A percentile compares a stretch with the other conserved stretches of the same genome.
These are phyloP conservation scores for Nidularia sp. DNA, from an alignment of 768 basidiomycete genomes.

Conservation along the genomic window DNA sequence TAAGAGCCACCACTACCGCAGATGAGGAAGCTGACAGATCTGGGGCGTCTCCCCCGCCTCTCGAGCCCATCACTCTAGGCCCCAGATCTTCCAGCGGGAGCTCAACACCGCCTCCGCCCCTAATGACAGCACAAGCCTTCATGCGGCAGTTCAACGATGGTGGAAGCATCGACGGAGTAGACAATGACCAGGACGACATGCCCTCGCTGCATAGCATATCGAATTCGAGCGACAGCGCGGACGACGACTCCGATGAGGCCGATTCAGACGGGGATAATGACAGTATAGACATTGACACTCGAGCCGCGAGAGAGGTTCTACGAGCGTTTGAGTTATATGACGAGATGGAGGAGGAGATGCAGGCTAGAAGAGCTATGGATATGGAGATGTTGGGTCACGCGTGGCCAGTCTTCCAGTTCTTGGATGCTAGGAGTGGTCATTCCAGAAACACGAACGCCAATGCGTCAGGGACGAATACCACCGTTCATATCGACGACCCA, in stretches of 20 bases:
- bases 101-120: too few species aligned
- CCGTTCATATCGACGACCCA: too few species aligned
- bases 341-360: neutral
- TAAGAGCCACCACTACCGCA: neutral
- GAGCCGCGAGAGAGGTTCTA: neutral
- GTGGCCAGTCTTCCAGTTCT: neutral
- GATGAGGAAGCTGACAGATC: neutral
- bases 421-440: neutral
- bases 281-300: conserved; percentile 1
- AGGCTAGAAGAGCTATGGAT: neutral
- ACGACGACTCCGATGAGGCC: conserved; percentile 16
- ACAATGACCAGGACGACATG: conserved; percentile 26
- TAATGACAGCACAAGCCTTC: too few species aligned
- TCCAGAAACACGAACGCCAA: conserved; percentile 1
- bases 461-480: too few species aligned
- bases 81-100: too few species aligned
- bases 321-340: neutral
- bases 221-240: conserved; percentile 27
- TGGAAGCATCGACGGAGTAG: conserved; percentile 1
- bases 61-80: neutral
- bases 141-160: too few species aligned
- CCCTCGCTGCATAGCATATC: conserved; percentile 30
- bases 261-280: conserved; percentile 10
- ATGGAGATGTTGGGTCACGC: neutral
- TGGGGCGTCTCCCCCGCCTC: neutral